A percentile compares a stretch with the other conserved stretches of the same genome.
phyloP scores from a whole-genome alignment of 1,284 basidiomycete species.

The Trichosporon sp. region DNA sequence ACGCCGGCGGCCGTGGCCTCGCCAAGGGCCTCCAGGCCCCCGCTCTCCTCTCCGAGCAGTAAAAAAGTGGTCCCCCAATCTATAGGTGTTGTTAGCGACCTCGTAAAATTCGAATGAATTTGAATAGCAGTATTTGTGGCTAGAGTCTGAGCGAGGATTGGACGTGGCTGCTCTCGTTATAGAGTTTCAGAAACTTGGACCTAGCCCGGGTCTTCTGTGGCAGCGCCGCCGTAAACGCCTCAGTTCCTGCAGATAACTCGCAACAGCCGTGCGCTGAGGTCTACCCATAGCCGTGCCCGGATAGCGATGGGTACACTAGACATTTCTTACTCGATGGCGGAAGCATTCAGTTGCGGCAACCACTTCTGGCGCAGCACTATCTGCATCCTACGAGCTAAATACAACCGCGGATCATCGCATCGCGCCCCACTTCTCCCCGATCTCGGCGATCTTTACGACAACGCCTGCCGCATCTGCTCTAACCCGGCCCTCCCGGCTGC shows the following conservation, averaged over 20 bases:
- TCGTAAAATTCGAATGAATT: constrained; percentile 19
- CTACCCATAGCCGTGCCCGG: neutral
- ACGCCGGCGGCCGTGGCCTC: constrained; percentile 76
- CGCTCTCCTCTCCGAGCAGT: constrained; percentile 60
- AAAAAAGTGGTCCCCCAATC: neutral
- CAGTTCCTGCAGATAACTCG: too few relatives aligned
- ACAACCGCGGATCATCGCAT: neutral
- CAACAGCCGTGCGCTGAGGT: neutral
- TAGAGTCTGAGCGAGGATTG: too few relatives aligned
- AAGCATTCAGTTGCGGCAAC: neutral
- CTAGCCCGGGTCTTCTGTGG: neutral
- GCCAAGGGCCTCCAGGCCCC: constrained; percentile 74
- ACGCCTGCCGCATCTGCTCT: constrained; percentile 75
- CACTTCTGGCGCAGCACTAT: too few relatives aligned
- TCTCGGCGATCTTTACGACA: constrained; percentile 74
- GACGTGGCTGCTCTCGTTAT: too few relatives aligned
- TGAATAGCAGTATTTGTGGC: constrained; percentile 4
- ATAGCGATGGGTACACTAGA: neutral
- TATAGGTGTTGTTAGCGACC: neutral
- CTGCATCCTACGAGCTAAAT: too few relatives aligned
- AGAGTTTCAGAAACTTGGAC: too few relatives aligned
- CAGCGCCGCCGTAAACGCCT: too few relatives aligned
- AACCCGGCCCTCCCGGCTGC: constrained; percentile 63
- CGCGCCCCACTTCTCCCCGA: constrained; percentile 71
- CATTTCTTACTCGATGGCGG: too few relatives aligned